These are phyloP conservation scores for Epichloe uncinata DNA, from an alignment of 2,329 filamentous ascomycete species.

Conservation along the genomic window DNA sequence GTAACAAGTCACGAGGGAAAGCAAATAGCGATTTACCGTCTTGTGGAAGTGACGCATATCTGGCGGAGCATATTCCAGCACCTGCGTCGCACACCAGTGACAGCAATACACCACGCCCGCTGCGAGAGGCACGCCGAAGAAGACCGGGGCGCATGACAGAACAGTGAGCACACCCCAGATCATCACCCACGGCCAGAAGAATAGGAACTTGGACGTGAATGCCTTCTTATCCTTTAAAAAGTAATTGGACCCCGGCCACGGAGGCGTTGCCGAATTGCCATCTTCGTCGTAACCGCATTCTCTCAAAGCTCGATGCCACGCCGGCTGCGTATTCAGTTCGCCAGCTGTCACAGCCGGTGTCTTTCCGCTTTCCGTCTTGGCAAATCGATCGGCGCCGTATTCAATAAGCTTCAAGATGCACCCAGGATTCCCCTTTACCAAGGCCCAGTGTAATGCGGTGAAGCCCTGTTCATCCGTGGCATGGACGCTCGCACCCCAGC, in stretches of 20 bases:
- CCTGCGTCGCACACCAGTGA: slow-evolving; percentile 64
- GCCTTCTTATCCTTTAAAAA: slow-evolving; percentile 63
- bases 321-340: slow-evolving; percentile 74
- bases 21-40: slow-evolving; percentile 45
- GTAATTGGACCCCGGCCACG: slow-evolving; percentile 59
- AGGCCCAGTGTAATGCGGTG: slow-evolving; percentile 88
- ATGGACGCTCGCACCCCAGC: slow-evolving; percentile 92
- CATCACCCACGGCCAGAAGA: slow-evolving; percentile 73
- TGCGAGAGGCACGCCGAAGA: slow-evolving; percentile 60
- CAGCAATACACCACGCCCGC: slow-evolving; percentile 53
- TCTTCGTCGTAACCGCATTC: slow-evolving; percentile 77
- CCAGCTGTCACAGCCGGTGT: slow-evolving; percentile 73
- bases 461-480: slow-evolving; percentile 84
- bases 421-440: slow-evolving; percentile 81
- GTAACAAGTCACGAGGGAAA: not conserved
- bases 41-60: slow-evolving; percentile 86
- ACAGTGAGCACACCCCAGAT: slow-evolving; percentile 59
- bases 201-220: slow-evolving; percentile 77
- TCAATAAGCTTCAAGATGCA: slow-evolving; percentile 92
- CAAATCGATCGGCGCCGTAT: slow-evolving; percentile 88
- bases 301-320: slow-evolving; percentile 71
- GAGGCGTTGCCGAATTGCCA: slow-evolving; percentile 54
- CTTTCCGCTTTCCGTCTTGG: slow-evolving; percentile 79
- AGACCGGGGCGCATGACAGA: slow-evolving; percentile 60
- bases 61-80: slow-evolving; percentile 68